A percentile compares a stretch with the other conserved stretches of the same genome.
phyloP scores from a whole-genome alignment of 2,329 filamentous ascomycete genomes.

The Fusarium begoniae region DNA sequence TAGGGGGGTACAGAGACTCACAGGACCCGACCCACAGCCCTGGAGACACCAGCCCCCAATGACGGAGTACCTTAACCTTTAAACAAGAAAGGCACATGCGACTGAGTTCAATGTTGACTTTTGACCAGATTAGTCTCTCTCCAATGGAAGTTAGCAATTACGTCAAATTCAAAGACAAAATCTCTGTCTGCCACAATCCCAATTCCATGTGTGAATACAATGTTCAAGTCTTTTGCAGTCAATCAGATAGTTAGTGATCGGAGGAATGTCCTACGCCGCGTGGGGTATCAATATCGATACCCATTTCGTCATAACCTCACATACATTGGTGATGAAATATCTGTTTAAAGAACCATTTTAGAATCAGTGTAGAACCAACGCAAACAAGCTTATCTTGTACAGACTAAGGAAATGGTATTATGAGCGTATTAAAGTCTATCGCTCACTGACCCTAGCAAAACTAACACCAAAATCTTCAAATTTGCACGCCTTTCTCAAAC shows the following conservation, averaged over 20 bases:
- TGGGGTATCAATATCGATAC: slow-evolving; percentile 5
- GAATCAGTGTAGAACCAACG: background rate
- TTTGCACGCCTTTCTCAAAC: slow-evolving; percentile 8
- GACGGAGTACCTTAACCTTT: slow-evolving; percentile 31
- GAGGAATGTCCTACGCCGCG: background rate
- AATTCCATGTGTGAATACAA: background rate
- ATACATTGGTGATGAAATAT: background rate
- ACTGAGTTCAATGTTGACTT: background rate
- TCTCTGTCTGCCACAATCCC: background rate
- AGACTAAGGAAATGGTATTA: background rate
- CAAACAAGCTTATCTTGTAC: background rate
- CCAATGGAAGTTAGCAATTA: background rate
- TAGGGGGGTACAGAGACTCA: slow-evolving; percentile 19
- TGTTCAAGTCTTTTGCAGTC: background rate
- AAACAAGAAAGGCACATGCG: slow-evolving; percentile 29
- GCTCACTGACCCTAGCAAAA: background rate
- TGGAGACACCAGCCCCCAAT: slow-evolving; percentile 40
- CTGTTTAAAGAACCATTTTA: background rate
- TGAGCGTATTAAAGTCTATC: background rate
- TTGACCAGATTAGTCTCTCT: background rate
- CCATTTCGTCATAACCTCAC: slow-evolving; percentile 39
- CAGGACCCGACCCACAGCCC: slow-evolving; percentile 23
- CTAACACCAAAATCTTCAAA: slow-evolving; percentile 1
- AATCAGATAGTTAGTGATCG: background rate
- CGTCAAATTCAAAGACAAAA: background rate